A percentile compares a stretch with the other conserved stretches of the same genome.
These are phyloP conservation scores for Penicillium nucicola DNA, from an alignment of 495 filamentous ascomycete genomes.

Conservation along the genomic window DNA sequence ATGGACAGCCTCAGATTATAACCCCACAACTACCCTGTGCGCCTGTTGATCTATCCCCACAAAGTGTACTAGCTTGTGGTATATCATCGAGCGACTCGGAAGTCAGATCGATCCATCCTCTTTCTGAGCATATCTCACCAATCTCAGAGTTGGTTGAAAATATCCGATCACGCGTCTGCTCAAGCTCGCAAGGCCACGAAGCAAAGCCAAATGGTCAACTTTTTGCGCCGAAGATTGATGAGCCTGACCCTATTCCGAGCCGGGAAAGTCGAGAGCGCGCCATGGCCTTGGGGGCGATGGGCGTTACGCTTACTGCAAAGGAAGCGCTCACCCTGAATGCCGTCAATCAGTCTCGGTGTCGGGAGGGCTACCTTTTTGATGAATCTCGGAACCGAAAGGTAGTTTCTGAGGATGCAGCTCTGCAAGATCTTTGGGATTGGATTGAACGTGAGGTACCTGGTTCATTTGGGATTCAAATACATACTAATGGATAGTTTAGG, in stretches of 20 bases:
- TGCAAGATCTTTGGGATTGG: constrained; percentile 78
- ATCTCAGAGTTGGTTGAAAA: constrained; percentile 30
- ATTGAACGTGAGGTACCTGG: constrained; percentile 53
- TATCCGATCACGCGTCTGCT: constrained; percentile 25
- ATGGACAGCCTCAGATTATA: constrained; percentile 63
- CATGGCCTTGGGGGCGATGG: constrained; percentile 26
- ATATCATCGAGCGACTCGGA: constrained; percentile 23
- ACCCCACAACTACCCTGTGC: constrained; percentile 58
- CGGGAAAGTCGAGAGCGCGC: constrained; percentile 41
- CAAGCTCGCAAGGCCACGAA: constrained; percentile 11
- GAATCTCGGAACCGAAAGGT: constrained; percentile 64
- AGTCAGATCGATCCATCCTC: constrained; percentile 31
- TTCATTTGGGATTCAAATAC: background rate
- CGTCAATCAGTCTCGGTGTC: constrained; percentile 51
- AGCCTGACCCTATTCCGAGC: constrained; percentile 35
- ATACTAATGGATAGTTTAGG: constrained; percentile 44
- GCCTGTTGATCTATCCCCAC: constrained; percentile 45
- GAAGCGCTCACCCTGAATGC: constrained; percentile 44
- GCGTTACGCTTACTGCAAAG: constrained; percentile 28
- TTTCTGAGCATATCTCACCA: constrained; percentile 25
- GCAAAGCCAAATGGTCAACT: constrained; percentile 5
- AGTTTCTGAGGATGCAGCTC: constrained; percentile 66
- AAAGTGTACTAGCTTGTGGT: constrained; percentile 38
- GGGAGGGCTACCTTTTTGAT: constrained; percentile 78
- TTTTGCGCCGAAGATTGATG: constrained; percentile 1